A percentile compares a stretch with the other conserved stretches of the same genome.
Conservation (phyloP, 2,329 filamentous ascomycete species). For the Verticillium albo-atrum region DNA sequence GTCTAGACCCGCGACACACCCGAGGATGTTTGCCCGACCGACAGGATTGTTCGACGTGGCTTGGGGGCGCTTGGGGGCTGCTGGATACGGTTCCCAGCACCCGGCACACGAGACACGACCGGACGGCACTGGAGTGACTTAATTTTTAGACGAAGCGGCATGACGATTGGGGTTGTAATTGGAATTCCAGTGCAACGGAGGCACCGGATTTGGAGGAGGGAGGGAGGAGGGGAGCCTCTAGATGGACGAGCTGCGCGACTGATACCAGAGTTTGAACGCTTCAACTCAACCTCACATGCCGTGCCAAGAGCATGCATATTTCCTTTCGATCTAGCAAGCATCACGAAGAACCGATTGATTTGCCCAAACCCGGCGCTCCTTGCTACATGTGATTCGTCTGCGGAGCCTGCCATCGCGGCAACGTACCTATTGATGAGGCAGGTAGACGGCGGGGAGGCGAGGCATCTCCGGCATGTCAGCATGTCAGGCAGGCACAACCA, state of each 20-base stretch:
- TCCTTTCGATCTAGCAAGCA: neutral
- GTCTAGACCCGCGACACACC: constrained; percentile 29
- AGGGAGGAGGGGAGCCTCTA: no score
- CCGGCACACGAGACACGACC: no score
- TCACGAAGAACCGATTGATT: neutral
- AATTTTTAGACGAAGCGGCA: neutral
- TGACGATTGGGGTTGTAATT: neutral
- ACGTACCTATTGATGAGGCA: no score
- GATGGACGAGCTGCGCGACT: neutral
- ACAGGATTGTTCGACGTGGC: neutral
- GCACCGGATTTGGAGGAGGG: neutral
- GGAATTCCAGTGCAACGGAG: neutral
- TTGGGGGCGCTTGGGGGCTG: neutral
- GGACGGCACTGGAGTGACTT: no score
- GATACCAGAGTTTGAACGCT: neutral
- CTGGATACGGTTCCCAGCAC: neutral
- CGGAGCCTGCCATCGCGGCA: neutral
- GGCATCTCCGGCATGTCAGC: no score
- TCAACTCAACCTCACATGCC: neutral
- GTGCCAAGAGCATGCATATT: neutral
- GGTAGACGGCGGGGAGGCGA: no score
- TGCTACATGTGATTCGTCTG: neutral
- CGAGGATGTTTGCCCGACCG: neutral
- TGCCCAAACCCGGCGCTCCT: neutral
- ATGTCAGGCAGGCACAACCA: no score